Conservation (phyloP, 305 asterid species). For the Ilex paraguariensis region DNA sequence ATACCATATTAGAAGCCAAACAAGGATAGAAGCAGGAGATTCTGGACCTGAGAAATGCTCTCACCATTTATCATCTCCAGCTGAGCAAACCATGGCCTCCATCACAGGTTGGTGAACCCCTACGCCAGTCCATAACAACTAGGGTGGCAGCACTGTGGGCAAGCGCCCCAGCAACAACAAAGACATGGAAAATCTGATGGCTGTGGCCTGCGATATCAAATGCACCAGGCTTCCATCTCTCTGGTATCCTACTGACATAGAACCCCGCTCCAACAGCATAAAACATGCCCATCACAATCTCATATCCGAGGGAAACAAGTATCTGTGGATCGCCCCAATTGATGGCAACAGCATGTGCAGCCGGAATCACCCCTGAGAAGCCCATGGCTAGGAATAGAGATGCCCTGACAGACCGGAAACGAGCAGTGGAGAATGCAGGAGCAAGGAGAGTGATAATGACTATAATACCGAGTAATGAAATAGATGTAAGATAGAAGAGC, state of each 20-base stretch:
- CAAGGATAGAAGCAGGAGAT: neutral
- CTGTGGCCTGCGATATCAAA: conserved; percentile 66
- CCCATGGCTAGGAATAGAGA: conserved; percentile 74
- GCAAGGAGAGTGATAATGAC: conserved; percentile 59
- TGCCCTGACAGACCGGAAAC: conserved; percentile 60
- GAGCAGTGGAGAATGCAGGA: conserved; percentile 48
- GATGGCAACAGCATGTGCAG: conserved; percentile 59
- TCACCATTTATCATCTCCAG: neutral
- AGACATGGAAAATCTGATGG: conserved; percentile 65
- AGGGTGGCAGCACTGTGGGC: conserved; percentile 65
- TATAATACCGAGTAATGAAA: conserved; percentile 44
- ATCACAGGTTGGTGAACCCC: conserved; percentile 29
- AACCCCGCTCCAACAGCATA: conserved; percentile 51
- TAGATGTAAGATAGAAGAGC: conserved; percentile 51
- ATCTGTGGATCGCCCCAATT: conserved; percentile 45
- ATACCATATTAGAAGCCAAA: no score
- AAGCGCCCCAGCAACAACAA: conserved; percentile 68
- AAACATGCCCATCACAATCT: conserved; percentile 56
- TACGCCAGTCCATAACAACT: conserved; percentile 71
- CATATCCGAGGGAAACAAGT: conserved; percentile 53
- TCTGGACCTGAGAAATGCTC: neutral
- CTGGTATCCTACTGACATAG: conserved; percentile 56
- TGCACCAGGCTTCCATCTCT: conserved; percentile 59
- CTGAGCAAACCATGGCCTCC: neutral
- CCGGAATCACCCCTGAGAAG: conserved; percentile 76